Conservation (phyloP, 495 filamentous ascomycete genomes). For the Annulohypoxylon nitens region DNA sequence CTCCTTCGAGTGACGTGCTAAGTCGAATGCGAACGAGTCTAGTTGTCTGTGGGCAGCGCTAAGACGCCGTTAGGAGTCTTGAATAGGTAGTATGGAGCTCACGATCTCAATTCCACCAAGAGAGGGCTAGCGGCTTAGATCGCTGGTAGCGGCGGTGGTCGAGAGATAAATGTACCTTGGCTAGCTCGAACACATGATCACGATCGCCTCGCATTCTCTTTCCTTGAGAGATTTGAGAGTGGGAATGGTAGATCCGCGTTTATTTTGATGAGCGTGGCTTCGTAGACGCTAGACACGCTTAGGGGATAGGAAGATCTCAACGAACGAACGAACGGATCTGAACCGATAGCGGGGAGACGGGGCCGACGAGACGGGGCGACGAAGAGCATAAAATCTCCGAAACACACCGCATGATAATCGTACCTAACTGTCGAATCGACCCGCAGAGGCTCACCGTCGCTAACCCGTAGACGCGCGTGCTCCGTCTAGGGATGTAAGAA, state of each 20-base stretch:
- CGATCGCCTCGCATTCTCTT: neutral
- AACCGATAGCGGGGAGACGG: conserved; percentile 14
- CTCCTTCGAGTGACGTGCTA: neutral
- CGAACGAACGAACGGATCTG: neutral
- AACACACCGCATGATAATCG: conserved; percentile 38
- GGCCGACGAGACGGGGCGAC: neutral
- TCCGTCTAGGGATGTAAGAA: neutral
- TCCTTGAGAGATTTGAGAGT: neutral
- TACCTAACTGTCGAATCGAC: conserved; percentile 7
- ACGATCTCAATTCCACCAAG: neutral
- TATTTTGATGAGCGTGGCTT: neutral
- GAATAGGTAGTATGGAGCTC: neutral
- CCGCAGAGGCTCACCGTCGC: conserved; percentile 25
- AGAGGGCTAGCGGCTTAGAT: neutral
- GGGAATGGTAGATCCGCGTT: neutral
- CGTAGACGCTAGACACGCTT: neutral
- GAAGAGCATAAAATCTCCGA: conserved; percentile 16
- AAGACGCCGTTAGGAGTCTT: neutral
- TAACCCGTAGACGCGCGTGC: conserved; percentile 15
- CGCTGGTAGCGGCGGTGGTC: neutral
- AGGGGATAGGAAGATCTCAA: conserved; percentile 22
- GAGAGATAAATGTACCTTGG: neutral
- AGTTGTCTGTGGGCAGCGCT: neutral
- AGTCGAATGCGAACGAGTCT: conserved; percentile 5
- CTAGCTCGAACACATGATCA: neutral